phyloP scores from a whole-genome alignment of 1,284 basidiomycete species.

The Ceratobasidium papillatum region DNA sequence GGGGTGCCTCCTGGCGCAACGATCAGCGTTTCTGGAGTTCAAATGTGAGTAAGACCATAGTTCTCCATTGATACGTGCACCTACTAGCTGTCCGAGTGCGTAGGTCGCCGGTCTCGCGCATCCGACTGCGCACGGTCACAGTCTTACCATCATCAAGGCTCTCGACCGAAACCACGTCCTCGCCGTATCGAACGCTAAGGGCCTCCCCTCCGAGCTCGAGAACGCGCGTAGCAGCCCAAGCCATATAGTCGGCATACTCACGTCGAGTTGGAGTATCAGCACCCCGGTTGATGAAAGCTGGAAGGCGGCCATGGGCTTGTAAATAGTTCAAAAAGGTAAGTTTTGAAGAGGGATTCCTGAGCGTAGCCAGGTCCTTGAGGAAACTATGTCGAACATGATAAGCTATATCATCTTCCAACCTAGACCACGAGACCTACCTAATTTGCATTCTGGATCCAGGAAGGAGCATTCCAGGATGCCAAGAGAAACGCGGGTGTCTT shows the following conservation, averaged over 20 bases:
- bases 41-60: background rate
- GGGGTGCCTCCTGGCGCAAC: constrained; percentile 64
- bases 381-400: constrained; percentile 54
- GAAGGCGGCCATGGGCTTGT: constrained; percentile 57
- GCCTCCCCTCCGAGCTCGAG: constrained; percentile 55
- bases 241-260: constrained; percentile 66
- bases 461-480: constrained; percentile 67
- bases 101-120: constrained; percentile 33
- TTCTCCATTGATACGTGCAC: background rate
- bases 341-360: constrained; percentile 64
- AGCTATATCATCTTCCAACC: constrained; percentile 23
- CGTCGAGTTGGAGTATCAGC: constrained; percentile 53
- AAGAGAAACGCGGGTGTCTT: constrained; percentile 59
- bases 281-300: constrained; percentile 57
- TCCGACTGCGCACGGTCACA: constrained; percentile 42
- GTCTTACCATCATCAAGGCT: constrained; percentile 49
- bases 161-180: constrained; percentile 56
- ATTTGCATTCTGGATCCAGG: constrained; percentile 68
- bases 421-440: constrained; percentile 52
- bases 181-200: constrained; percentile 56
- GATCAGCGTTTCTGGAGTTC: constrained; percentile 50
- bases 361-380: constrained; percentile 67
- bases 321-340: constrained; percentile 67
- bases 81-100: constrained; percentile 17
- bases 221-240: constrained; percentile 62